A percentile compares a stretch with the other conserved stretches of the same genome.
Conservation (phyloP, 768 basidiomycete species). For the Cubamyces lactineus region DNA sequence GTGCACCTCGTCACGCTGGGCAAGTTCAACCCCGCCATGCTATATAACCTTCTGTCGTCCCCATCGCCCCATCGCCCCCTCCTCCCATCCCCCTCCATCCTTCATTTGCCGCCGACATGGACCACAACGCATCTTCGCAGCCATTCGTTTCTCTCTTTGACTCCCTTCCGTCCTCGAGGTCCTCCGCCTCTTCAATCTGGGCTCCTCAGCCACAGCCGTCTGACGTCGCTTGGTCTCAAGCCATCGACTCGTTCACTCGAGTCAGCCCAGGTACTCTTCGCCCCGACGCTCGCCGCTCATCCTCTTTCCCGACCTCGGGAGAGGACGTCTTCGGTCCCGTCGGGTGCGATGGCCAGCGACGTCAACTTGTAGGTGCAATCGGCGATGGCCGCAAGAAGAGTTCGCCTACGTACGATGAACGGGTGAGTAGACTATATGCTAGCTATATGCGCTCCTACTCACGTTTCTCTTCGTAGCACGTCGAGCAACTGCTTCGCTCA, state of each 20-base stretch:
- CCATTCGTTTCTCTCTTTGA: conserved; percentile 35
- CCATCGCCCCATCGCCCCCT: neutral
- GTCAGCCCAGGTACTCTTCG: conserved; percentile 34
- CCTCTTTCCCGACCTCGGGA: conserved; percentile 37
- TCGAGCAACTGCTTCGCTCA: conserved; percentile 79
- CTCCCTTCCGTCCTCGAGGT: conserved; percentile 22
- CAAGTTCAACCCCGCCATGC: conserved; percentile 8
- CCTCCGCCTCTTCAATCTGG: conserved; percentile 65
- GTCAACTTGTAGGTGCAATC: conserved; percentile 67
- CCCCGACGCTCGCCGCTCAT: conserved; percentile 32
- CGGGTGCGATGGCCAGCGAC: conserved; percentile 43
- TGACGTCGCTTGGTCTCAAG: conserved; percentile 68
- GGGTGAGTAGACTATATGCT: conserved; percentile 42
- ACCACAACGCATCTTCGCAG: conserved; percentile 24
- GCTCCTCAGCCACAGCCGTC: conserved; percentile 77
- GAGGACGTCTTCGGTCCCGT: conserved; percentile 73
- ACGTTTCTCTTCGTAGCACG: conserved; percentile 51
- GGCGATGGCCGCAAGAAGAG: conserved; percentile 77
- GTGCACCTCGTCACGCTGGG: conserved; percentile 17
- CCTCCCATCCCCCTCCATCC: conserved; percentile 19
- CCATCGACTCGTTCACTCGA: conserved; percentile 63
- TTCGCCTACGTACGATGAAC: conserved; percentile 58
- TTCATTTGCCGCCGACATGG: conserved; percentile 25
- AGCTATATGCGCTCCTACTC: conserved; percentile 26
- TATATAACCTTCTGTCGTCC: conserved; percentile 20